Base-by-base conservation (phyloP, 169 alveolate genomes). In the Eimeria acervulina region DNA sequence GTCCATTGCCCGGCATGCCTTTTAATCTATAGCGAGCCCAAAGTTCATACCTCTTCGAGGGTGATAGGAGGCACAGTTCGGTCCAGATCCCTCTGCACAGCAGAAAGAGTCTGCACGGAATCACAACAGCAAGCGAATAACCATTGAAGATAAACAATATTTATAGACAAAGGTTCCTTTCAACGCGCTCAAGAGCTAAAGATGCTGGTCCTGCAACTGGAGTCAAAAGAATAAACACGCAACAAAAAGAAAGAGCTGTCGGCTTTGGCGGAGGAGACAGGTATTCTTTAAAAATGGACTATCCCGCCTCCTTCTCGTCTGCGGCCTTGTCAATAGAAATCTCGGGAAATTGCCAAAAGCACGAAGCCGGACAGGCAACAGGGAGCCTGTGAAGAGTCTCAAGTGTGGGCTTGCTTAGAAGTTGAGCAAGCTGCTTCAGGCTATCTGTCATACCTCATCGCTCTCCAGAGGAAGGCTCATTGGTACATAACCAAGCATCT, bases 401-500 rank as follows among this genome's bases (percentile, higher is more conserved):
- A 68, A 31, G 40, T 28, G 26, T 31, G 44, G 40, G 80, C n/a
- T 68, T 31, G 47, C 80, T 8, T 68, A 12, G 80, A 68, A 2
- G 7, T 68, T 28, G 44, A 68, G 80, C 6, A 10, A 68, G 80
- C 47, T 68, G 80, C 47, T 68, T 28, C 47, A 12, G 80, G n/a
- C 23, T 1, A 23, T 68, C 40, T 78, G 70, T 28, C 90, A 2
- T 51, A 81, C 90, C 90, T 81, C 47, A 5, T 70, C 28, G 15
- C 51, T 44, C 47, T 81, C 90, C 23, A 15, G 28, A 26, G 90
- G 90, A 28, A 81, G 90, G 31, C 70, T 81, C 70, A 33, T 81
- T 19, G 90, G 90, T 17, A 81, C 90, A 81, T 81, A 81, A 7
- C 90, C 90, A n/a, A 81, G 90, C 90, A 81, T 81, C 90, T 81